Base-by-base conservation (phyloP, 768 basidiomycete genomes). In the Lentinula raphanica region DNA sequence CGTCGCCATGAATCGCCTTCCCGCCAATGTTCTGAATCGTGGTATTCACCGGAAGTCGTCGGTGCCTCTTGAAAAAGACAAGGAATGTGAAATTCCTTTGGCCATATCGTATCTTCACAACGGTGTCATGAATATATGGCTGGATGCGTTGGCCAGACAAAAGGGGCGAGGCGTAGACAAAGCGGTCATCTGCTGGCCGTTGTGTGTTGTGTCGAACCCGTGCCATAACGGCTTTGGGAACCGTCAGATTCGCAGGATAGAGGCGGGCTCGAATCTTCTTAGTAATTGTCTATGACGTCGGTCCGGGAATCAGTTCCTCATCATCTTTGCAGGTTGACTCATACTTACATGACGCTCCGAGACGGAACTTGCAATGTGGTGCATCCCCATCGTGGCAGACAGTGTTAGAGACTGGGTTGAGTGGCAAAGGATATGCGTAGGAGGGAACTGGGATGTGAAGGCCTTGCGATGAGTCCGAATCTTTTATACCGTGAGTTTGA, bases 41-140 rank as follows among this genome's bases (percentile, higher is more conserved):
- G 5, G 6, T 11, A 35, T 53, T 53, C 32, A 31, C 13, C 11
- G 50, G 50, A 27, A 53, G 50, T n/a, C 2, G 6, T 19, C n/a
- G 32, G 50, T 53, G 50, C 21, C 50, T 29, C 21, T 53, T 53
- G 50, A 53, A 53, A 25, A 53, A 53, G 8, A 53, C 32, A 17
- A 27, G 50, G 35, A 53, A 53, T 2, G 19, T 17, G 19, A 17
- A 53, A 5, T 19, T 5, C 50, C 15, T 31, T 2, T 31, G 13
- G 15, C 50, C 5, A 35, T 53, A 32, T 3, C 21, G 13, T 0
- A 53, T 23, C 6, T 11, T 29, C 11, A 53, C 12, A 9, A 32
- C 6, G 13, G 35, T 32, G 21, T 53, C 31, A 32, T 53, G 50
- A 5, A 35, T 19, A 17, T 53, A 31, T 13, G 50, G 27, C 32